Evolutionary conservation across 345 rosid genomes (phyloP), one percentile per base, ranked within the genome.

Genomic region (Erysimum cheiranthoides): DNA sequence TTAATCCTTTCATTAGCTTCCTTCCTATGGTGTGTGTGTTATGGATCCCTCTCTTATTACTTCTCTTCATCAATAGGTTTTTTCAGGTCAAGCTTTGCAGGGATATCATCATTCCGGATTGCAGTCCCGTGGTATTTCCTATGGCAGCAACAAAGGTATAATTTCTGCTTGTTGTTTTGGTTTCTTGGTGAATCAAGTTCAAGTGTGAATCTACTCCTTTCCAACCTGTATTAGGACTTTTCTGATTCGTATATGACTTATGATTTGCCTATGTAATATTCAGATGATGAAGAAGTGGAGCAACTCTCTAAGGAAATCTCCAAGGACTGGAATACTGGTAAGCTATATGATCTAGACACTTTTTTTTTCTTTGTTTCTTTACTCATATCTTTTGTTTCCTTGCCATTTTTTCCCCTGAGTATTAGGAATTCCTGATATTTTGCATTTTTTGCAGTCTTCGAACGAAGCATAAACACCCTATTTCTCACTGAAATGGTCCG

Each of bases 301-400:
- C 87, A 87, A 77, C 96, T 95, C 60, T 85, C 93, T 11, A 92
- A 82, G 87, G 97, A 95, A 79, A 83, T 93, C 18, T 89, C 99
- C n/a, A 96, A 96, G 85, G 98, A 93, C 79, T 96, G 98, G 99
- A 96, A 90, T 77, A 82, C 98, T 51, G 89, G 99, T 93, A 80
- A 42, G 14, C 70, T 66, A 16, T 31, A 8, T 16, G 42, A 11
- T 59, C 49, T 64, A 43, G 38, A 59, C 34, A 25, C 11, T 27
- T 40, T 31, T 11, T 18, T 6, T 32, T 6, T 46, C 21, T 3
- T 5, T 27, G 10, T 8, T 31, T 45, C 16, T 8, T 27, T 39
- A 51, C 47, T 59, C 28, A 1, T 71, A 25, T 68, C 18, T 46
- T 4, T 16, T 10, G 8, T 5, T 10, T 36, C 16, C 46, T 36